A percentile compares a stretch with the other conserved stretches of the same genome.
phyloP scores from a whole-genome alignment of 371 early-diverging fungal genomes.

The Mortierella sp. region DNA sequence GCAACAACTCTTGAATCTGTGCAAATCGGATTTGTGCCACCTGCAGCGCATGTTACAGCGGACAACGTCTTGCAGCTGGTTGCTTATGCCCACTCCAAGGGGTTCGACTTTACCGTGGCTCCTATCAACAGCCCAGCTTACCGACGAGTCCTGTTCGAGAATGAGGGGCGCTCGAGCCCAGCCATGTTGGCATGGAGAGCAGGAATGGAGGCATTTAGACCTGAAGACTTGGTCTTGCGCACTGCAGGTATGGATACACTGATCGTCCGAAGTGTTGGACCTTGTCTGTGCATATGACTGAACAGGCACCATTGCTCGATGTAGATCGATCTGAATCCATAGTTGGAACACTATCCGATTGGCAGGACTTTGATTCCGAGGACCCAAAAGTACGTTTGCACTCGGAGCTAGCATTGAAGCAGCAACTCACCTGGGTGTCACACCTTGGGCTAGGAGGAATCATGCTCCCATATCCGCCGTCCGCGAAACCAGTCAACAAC shows the following conservation, averaged over 20 bases:
- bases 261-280: too few species aligned
- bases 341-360: slow-evolving; percentile 68
- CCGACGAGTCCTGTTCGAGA: slow-evolving; percentile 60
- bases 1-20: slow-evolving; percentile 21
- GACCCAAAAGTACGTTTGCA: slow-evolving; percentile 61
- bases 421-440: slow-evolving; percentile 78
- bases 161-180: slow-evolving; percentile 15
- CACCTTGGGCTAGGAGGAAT: slow-evolving; percentile 76
- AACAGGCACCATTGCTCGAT: slow-evolving; percentile 6
- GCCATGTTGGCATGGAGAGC: slow-evolving; percentile 39
- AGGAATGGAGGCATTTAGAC: slow-evolving; percentile 38
- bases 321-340: slow-evolving; percentile 61
- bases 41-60: slow-evolving; percentile 22
- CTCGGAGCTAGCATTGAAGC: slow-evolving; percentile 73
- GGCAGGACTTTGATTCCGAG: slow-evolving; percentile 71
- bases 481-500: slow-evolving; percentile 57
- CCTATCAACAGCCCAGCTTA: slow-evolving; percentile 67
- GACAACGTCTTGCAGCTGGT: slow-evolving; percentile 58
- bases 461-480: slow-evolving; percentile 60
- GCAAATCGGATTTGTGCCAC: slow-evolving; percentile 49
- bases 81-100: slow-evolving; percentile 58
- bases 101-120: slow-evolving; percentile 69
- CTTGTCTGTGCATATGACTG: background rate
- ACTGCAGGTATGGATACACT: slow-evolving; percentile 29
- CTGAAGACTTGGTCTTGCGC: slow-evolving; percentile 36